Conservation (phyloP, 2,329 filamentous ascomycete species). For the Paraconiothyrium brasiliense region DNA sequence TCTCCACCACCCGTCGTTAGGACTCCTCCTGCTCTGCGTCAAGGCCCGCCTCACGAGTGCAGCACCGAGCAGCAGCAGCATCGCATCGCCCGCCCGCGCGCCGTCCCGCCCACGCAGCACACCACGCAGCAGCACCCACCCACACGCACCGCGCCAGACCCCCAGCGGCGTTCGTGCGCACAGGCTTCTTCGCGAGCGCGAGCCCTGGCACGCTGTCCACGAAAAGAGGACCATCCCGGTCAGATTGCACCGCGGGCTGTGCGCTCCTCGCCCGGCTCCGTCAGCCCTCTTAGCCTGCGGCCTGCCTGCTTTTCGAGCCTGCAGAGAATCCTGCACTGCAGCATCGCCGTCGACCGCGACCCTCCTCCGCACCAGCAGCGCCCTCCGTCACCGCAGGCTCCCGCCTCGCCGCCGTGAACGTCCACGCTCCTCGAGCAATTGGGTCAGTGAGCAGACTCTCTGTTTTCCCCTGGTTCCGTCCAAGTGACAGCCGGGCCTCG, state of each 20-base stretch:
- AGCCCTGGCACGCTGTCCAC: conserved; percentile 38
- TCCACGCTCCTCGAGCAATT: conserved; percentile 29
- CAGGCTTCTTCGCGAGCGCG: conserved; percentile 27
- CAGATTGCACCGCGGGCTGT: conserved; percentile 45
- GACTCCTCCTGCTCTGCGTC: conserved; percentile 13
- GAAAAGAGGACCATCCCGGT: conserved; percentile 33
- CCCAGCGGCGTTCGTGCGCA: conserved; percentile 38
- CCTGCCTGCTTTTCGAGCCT: conserved; percentile 49
- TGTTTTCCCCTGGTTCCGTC: conserved; percentile 14
- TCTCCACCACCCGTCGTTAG: conserved; percentile 48
- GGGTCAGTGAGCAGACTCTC: conserved; percentile 28
- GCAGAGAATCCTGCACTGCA: conserved; percentile 52
- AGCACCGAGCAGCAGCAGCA: no score
- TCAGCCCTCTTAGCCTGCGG: conserved; percentile 53
- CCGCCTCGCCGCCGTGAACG: conserved; percentile 25
- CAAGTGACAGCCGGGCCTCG: conserved; percentile 26
- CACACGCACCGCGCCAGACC: neutral
- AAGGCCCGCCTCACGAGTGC: neutral
- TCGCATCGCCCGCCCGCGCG: conserved; percentile 40
- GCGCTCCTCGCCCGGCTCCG: conserved; percentile 49
- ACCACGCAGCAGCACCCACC: conserved; percentile 9
- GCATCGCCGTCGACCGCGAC: conserved; percentile 48
- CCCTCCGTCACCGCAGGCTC: conserved; percentile 24
- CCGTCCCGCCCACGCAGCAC: conserved; percentile 48
- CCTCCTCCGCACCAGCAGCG: conserved; percentile 31